Base-by-base conservation (phyloP, 1,284 basidiomycete species). In the Cutaneotrichosporon cyanovorans region DNA sequence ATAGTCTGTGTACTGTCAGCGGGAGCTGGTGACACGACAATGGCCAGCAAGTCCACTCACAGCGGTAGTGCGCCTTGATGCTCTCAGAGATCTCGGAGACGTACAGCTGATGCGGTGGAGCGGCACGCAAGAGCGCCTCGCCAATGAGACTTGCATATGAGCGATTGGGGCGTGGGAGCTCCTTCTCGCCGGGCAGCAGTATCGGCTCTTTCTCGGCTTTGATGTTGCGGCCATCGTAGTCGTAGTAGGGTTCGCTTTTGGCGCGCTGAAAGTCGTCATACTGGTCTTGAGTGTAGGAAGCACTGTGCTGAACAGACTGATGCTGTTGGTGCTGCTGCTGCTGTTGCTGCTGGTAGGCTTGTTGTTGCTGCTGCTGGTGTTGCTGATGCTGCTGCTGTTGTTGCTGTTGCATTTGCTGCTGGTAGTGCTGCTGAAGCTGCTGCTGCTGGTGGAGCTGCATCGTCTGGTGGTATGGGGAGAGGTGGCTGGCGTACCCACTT, bases 101-200 rank as follows among this genome's bases (percentile, higher is more conserved):
- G 37, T 67, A 68, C 37, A 72, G 57, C 34, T 68, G 66, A 51
- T 71, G 65, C 9, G 69, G 68, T 2, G 62, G 56, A 10, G 60
- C 54, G 9, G 65, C 55, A 4, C 61, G 37, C 2, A 72, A 52
- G 5, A 72, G 51, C 4, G 68, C 68, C 43, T 70, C 66, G 20
- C 67, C 69, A 35, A 72, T 72, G 44, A 72, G 55, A 2, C 66
- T 67, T 6, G 68, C 67, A 41, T 70, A 72, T 14, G 65, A 65
- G 48, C 57, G 60, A 8, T 62, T 58, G 6, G 69, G 69, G 34
- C 68, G 53, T 12, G 65, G 59, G 2, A 65, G 63, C 1, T 57
- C 59, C 7, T 62, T 41, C 45, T 70, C 68, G 12, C 65, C 66
- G 5, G 63, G 65, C 19, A 52, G 57, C 22, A 70, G 57, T 52